A percentile compares a stretch with the other conserved stretches of the same genome.
phyloP scores from a whole-genome alignment of 164 flowering plant species.

The Akebia trifoliata region DNA sequence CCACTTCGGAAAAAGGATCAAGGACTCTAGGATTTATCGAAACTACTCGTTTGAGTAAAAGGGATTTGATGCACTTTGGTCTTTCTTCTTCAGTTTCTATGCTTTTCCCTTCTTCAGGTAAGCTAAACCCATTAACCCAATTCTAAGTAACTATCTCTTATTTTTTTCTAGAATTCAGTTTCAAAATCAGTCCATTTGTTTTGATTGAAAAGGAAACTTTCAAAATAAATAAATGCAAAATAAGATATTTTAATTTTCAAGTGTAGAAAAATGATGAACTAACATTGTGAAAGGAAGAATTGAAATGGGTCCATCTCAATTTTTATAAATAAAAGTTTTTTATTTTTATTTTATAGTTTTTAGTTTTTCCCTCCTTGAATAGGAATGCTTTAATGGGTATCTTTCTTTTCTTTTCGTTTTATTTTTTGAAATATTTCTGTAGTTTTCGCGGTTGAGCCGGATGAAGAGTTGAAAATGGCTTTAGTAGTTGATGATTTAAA shows the following conservation, averaged over 20 bases:
- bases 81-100: slow-evolving; percentile 43
- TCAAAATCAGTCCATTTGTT: background rate
- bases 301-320: slow-evolving; percentile 3
- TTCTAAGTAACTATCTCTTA: background rate
- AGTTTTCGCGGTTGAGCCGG: slow-evolving; percentile 35
- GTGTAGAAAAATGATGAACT: background rate
- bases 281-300: background rate
- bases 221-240: no score
- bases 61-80: slow-evolving; percentile 57
- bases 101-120: slow-evolving; percentile 41
- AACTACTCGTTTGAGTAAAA: slow-evolving; percentile 19
- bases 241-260: background rate
- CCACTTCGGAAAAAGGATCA: slow-evolving; percentile 24
- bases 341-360: background rate
- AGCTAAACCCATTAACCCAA: slow-evolving; percentile 2
- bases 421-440: slow-evolving; percentile 5
- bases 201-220: background rate
- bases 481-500: slow-evolving; percentile 70
- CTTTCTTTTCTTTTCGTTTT: slow-evolving; percentile 6
- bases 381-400: background rate
- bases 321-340: background rate
- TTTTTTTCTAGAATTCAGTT: background rate
- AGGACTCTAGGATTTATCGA: background rate
- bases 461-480: slow-evolving; percentile 54
- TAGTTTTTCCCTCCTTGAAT: background rate